Evolutionary conservation across 371 early-diverging fungal species (phyloP), one percentile per base, ranked within the genome.

Genomic region (Zychaea mexicana): DNA sequence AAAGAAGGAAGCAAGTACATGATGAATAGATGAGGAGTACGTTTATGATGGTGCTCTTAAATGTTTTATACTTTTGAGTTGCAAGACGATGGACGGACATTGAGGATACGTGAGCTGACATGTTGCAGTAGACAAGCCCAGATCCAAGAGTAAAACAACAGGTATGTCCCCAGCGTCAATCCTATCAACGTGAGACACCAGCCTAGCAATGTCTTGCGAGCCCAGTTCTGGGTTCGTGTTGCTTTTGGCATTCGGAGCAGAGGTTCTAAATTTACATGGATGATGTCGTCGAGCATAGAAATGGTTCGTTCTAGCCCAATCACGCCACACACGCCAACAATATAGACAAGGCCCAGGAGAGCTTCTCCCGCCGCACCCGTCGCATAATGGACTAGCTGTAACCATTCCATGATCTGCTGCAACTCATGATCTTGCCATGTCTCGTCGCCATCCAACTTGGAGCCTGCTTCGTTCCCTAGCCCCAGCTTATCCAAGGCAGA

Each of bases 371-470:
- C 76, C 10, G 70, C 28, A 0, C 74, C 79, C 1, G 79, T 78
- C 27, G 74, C 70, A 60, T 68, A 76, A 62, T 78, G 76, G 30
- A 78, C 79, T 22, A 73, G 49, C 22, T 73, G 68, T 2, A 78
- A 56, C 79, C 79, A 78, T 54, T 69, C 70, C 10, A 68, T 64
- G 56, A 78, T 78, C 12, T 71, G 52, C 17, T 58, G 53, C 68
- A 78, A 61, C 46, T 78, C 79, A 33, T 78, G 76, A 42, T 76
- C 79, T n/a, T 76, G 76, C 79, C 79, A 78, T n/a, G 60, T 73
- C 47, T 78, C 79, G 47, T 78, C 79, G 5, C 78, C 78, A 54
- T 78, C 79, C 22, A 78, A 21, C 58, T 75, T 78, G 10, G 73
- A 64, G 1, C 76, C 76, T 9, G 68, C 68, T 55, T 78, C 76